These are phyloP conservation scores for Fraxinus angustifolia DNA, from an alignment of 305 asterid genomes.

Conservation along the genomic window DNA sequence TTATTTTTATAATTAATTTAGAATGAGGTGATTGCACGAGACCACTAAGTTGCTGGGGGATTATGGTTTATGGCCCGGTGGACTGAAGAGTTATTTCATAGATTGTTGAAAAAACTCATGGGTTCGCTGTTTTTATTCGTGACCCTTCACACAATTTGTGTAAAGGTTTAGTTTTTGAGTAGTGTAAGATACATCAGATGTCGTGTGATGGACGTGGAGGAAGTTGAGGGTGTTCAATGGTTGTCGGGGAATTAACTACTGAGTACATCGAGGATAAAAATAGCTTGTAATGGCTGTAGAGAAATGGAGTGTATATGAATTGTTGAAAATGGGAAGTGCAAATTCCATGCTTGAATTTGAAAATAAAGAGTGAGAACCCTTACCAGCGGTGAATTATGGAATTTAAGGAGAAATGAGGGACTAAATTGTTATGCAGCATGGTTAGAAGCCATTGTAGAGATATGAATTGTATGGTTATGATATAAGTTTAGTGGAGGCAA, in stretches of 20 bases:
- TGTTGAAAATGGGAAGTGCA: slow-evolving; percentile 8
- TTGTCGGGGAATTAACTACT: not conserved
- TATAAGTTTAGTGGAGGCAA: not conserved
- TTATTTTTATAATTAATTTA: not conserved
- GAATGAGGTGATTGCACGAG: slow-evolving; percentile 19
- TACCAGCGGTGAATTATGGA: not conserved
- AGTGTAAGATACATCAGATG: slow-evolving; percentile 7
- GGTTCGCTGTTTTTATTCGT: not conserved
- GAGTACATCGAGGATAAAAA: not conserved
- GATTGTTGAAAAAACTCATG: slow-evolving; percentile 3
- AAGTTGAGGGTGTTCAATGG: not conserved
- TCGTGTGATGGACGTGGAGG: slow-evolving; percentile 9
- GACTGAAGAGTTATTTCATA: slow-evolving; percentile 13
- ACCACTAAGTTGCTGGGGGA: slow-evolving; percentile 14
- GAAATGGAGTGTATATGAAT: not conserved
- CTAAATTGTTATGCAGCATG: not conserved
- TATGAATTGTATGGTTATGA: not conserved
- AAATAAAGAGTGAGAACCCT: not conserved
- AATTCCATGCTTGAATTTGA: slow-evolving; percentile 2
- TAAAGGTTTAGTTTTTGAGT: not conserved
- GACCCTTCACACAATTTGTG: slow-evolving; percentile 2
- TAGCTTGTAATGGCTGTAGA: slow-evolving; percentile 6
- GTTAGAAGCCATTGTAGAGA: not conserved
- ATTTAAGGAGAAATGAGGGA: not conserved
- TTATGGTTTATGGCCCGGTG: not conserved